Base-by-base conservation (phyloP, 257 asterid genomes). In the Cruciata laevipes region DNA sequence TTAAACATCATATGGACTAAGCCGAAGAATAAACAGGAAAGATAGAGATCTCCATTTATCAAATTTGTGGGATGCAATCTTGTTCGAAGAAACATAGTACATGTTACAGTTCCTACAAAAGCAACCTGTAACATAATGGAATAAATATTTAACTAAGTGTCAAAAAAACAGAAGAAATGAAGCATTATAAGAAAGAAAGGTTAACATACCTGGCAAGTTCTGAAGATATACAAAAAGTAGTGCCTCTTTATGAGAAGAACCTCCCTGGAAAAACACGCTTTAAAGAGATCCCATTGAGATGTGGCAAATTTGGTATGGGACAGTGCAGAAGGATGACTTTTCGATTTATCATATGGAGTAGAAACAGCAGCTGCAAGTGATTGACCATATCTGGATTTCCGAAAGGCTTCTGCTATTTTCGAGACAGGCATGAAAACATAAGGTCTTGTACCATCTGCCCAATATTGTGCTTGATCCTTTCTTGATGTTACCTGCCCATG, bases 1-100 rank as follows among this genome's bases (percentile, higher is more conserved):
- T 91, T 88, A 87, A 91, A 91, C 96, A 91, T 81, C 95, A 91
- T 88, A 75, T 91, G 96, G 74, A 89, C 87, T 77, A 88, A 73
- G 64, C 86, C 91, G 5, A 83, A 91, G 78, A 88, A 91, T 69
- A 85, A 73, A 74, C 96, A 87, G 38, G 91, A 61, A 49, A 91
- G 86, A 73, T 91, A 88, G 40, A 91, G 85, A 65, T 86, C 81
- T 51, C 83, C 96, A 47, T 86, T 82, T 25, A 53, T 53, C 79
- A 86, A 59, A 65, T 87, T 90, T 40, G 87, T 83, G 56, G 98
- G 95, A 71, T 86, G 89, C 47, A 85, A 8, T 81, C 88, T 75
- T 24, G 96, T 85, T 64, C 89, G 88, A 30, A 84, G 82, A 76
- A 91, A 91, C 90, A 86, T 82, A 21, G 96, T 91, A 65, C 89